Conservation (phyloP, 2,329 filamentous ascomycete genomes). For the Fonsecaea multimorphosa region DNA sequence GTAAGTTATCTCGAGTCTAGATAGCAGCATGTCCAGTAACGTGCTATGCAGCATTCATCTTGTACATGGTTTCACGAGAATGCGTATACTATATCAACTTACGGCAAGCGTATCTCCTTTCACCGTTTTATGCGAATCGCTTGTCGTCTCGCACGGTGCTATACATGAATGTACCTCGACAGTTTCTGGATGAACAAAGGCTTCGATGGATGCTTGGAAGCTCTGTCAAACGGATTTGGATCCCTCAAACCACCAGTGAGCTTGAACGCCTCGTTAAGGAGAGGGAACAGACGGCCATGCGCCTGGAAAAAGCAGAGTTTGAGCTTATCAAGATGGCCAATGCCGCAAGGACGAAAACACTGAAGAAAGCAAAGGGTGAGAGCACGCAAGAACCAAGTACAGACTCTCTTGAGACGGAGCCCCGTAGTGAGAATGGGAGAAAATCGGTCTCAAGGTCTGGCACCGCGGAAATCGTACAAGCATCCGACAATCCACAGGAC, state of each 20-base stretch:
- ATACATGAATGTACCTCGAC: constrained; percentile 79
- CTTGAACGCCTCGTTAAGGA: constrained; percentile 79
- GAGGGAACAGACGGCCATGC: constrained; percentile 76
- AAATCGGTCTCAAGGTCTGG: constrained; percentile 74
- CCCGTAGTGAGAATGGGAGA: constrained; percentile 58
- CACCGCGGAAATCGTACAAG: constrained; percentile 15
- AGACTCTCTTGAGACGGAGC: constrained; percentile 67
- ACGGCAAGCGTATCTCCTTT: constrained; percentile 87
- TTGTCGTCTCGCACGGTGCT: constrained; percentile 89
- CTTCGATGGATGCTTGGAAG: constrained; percentile 82
- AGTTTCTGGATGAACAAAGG: constrained; percentile 75
- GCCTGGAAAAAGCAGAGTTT: constrained; percentile 83
- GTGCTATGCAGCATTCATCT: constrained; percentile 65
- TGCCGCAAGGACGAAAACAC: constrained; percentile 67
- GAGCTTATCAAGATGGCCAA: constrained; percentile 81
- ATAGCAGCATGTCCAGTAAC: constrained; percentile 44
- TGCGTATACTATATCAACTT: constrained; percentile 89
- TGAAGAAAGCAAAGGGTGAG: constrained; percentile 39
- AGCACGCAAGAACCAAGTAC: constrained; percentile 67
- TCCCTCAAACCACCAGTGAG: constrained; percentile 75
- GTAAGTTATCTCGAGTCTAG: constrained; percentile 44
- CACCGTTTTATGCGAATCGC: constrained; percentile 79
- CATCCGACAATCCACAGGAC: constrained; percentile 6
- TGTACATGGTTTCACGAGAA: constrained; percentile 86
- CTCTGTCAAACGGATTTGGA: constrained; percentile 79